Conservation (phyloP, 2,329 filamentous ascomycete genomes). For the Thyridium curvatum region DNA sequence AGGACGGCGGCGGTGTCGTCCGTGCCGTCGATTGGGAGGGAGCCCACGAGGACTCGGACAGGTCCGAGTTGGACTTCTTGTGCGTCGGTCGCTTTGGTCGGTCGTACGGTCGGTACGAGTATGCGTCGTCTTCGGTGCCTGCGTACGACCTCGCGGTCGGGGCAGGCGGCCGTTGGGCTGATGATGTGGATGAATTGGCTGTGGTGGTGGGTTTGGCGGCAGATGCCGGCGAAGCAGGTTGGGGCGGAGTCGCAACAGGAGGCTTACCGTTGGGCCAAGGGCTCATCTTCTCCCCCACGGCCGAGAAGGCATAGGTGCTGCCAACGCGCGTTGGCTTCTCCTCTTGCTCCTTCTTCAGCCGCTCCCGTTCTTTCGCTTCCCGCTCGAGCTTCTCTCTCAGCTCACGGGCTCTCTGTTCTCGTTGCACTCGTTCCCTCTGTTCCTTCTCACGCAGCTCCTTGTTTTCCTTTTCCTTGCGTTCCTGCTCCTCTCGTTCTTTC, state of each 20-base stretch:
- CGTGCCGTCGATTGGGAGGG: constrained; percentile 76
- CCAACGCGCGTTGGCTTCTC: constrained; percentile 30
- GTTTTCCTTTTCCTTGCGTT: constrained; percentile 27
- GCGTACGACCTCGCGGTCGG: constrained; percentile 52
- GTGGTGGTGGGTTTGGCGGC: constrained; percentile 21
- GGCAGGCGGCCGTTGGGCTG: constrained; percentile 25
- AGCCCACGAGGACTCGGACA: constrained; percentile 83
- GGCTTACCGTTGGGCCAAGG: constrained; percentile 62
- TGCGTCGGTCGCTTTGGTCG: constrained; percentile 52
- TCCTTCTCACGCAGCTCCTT: constrained; percentile 24
- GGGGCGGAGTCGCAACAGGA: constrained; percentile 26
- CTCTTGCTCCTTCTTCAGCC: constrained; percentile 20
- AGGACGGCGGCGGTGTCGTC: constrained; percentile 76
- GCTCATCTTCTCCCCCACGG: constrained; percentile 62
- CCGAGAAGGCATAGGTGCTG: constrained; percentile 56
- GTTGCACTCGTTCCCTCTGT: constrained; percentile 17
- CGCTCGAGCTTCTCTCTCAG: constrained; percentile 40
- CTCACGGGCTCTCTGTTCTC: constrained; percentile 32
- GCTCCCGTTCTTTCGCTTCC: constrained; percentile 30
- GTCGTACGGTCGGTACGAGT: constrained; percentile 76
- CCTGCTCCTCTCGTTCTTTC: constrained; percentile 27
- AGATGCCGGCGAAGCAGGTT: constrained; percentile 4
- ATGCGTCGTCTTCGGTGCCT: constrained; percentile 57
- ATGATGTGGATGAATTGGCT: no score
- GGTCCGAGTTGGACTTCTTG: constrained; percentile 61